Percentiles rank a stretch among this genome's conserved stretches.
Conservation (phyloP, 805 yeast species). For the Blastobotrys attinorum region DNA sequence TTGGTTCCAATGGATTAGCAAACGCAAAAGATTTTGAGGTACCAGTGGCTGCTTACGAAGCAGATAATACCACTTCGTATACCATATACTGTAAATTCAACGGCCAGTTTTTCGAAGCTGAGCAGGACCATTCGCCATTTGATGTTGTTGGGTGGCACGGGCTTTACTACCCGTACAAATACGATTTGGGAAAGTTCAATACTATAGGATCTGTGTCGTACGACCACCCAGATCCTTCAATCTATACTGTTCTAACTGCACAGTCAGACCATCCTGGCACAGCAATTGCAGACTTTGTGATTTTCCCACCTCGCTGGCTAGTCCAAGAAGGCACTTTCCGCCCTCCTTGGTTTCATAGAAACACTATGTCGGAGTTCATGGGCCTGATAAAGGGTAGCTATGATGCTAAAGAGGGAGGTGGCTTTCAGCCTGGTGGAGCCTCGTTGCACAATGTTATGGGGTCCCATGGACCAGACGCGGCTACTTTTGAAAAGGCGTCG, state of each 20-base stretch:
- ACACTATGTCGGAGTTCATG: slow-evolving; percentile 24
- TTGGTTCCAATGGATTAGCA: slow-evolving; percentile 25
- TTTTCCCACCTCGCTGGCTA: slow-evolving; percentile 26
- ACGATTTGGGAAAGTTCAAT: slow-evolving; percentile 23
- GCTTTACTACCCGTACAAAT: slow-evolving; percentile 24
- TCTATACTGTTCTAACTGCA: slow-evolving; percentile 21
- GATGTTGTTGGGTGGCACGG: slow-evolving; percentile 27
- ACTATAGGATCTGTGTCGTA: slow-evolving; percentile 24
- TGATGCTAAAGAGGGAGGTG: slow-evolving; percentile 21
- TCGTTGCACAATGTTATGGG: slow-evolving; percentile 25
- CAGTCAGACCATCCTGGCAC: slow-evolving; percentile 20
- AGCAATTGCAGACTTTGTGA: slow-evolving; percentile 24
- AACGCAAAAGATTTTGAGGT: slow-evolving; percentile 24
- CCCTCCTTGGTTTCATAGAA: slow-evolving; percentile 26
- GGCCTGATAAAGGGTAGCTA: slow-evolving; percentile 19
- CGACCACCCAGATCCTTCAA: slow-evolving; percentile 26
- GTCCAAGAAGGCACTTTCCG: slow-evolving; percentile 26
- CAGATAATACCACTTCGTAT: slow-evolving; percentile 7
- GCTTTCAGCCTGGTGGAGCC: slow-evolving; percentile 28
- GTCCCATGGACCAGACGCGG: slow-evolving; percentile 25
- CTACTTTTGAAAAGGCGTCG: slow-evolving; percentile 21
- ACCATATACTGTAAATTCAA: slow-evolving; percentile 12
- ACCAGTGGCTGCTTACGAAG: slow-evolving; percentile 23
- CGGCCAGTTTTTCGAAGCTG: slow-evolving; percentile 12
- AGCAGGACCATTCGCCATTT: slow-evolving; percentile 21